phyloP scores from a whole-genome alignment of 2,329 filamentous ascomycete species.

The Ceratocystis smalleyi region DNA sequence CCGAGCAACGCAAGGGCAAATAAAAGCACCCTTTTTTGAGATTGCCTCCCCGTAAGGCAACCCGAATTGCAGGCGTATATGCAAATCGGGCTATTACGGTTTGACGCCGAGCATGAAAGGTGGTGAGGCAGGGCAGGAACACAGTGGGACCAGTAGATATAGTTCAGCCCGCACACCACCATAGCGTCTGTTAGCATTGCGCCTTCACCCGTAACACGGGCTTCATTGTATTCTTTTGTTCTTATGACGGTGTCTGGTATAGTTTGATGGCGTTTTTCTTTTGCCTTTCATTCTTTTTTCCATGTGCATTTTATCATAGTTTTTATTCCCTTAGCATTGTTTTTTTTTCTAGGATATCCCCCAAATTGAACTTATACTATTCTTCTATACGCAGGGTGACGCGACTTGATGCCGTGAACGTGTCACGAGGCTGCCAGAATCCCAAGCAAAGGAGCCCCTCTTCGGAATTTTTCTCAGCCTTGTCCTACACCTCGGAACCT shows the following conservation, averaged over 20 bases:
- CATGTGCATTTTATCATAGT: conserved; percentile 1
- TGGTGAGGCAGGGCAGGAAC: too few relatives aligned
- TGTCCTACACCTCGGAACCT: conserved; percentile 2
- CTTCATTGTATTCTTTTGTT: not conserved
- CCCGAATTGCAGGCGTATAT: not conserved
- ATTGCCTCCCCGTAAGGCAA: not conserved
- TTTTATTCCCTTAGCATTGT: conserved; percentile 5
- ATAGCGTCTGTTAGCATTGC: too few relatives aligned
- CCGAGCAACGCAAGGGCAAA: conserved; percentile 73
- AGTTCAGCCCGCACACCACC: too few relatives aligned
- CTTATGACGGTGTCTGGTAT: conserved; percentile 3
- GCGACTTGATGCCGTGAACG: not conserved
- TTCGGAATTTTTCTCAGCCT: conserved; percentile 11
- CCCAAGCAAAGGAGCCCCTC: conserved; percentile 4
- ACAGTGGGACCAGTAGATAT: too few relatives aligned
- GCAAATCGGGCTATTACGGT: not conserved
- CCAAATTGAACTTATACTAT: not conserved
- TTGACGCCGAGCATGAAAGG: too few relatives aligned
- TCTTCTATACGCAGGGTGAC: not conserved
- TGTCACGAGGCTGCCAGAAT: not conserved
- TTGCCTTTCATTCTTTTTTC: not conserved
- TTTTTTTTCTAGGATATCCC: not conserved
- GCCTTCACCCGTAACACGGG: too few relatives aligned
- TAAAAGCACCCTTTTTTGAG: conserved; percentile 23
- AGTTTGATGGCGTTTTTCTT: conserved; percentile 7